Percentiles rank a stretch among this genome's conserved stretches.
Evolutionary conservation across 2,329 filamentous ascomycete genomes (phyloP).

Genomic region (Pseudogymnoascus sp.): DNA sequence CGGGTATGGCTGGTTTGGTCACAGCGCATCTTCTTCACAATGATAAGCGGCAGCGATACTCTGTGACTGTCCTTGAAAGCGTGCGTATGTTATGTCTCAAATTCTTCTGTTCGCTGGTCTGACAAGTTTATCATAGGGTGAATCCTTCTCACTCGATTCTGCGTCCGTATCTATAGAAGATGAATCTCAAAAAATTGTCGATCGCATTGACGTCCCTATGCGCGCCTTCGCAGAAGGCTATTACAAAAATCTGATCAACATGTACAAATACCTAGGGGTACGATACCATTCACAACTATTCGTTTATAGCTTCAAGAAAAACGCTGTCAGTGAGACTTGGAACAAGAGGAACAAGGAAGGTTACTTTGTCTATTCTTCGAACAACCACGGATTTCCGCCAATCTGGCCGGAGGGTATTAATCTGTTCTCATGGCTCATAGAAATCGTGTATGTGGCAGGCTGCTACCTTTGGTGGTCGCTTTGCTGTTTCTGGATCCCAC

Average conservation of each 20-base stretch:
- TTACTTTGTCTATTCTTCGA: slow-evolving; percentile 50
- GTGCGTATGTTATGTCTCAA: slow-evolving; percentile 27
- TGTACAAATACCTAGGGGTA: slow-evolving; percentile 51
- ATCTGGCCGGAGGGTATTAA: slow-evolving; percentile 34
- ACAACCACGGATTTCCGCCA: slow-evolving; percentile 44
- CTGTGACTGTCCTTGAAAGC: slow-evolving; percentile 41
- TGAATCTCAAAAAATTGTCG: slow-evolving; percentile 19
- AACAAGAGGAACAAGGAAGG: slow-evolving; percentile 21
- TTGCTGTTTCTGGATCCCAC: slow-evolving; percentile 44
- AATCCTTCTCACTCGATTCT: slow-evolving; percentile 39
- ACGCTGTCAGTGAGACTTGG: slow-evolving; percentile 16
- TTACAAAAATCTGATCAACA: slow-evolving; percentile 48
- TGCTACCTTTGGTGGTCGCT: slow-evolving; percentile 50
- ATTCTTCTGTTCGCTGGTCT: not conserved
- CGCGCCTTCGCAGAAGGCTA: slow-evolving; percentile 46
- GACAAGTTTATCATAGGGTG: slow-evolving; percentile 31
- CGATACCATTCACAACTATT: slow-evolving; percentile 45
- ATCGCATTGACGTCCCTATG: slow-evolving; percentile 45
- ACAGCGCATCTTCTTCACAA: slow-evolving; percentile 39
- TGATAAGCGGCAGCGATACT: slow-evolving; percentile 36
- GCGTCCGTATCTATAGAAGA: slow-evolving; percentile 36
- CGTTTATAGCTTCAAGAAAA: slow-evolving; percentile 43
- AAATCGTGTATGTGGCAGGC: slow-evolving; percentile 40
- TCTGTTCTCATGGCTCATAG: slow-evolving; percentile 36
- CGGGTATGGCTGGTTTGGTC: slow-evolving; percentile 44